Conservation (phyloP, 2,329 filamentous ascomycete genomes). For the Nakataea oryzae region DNA sequence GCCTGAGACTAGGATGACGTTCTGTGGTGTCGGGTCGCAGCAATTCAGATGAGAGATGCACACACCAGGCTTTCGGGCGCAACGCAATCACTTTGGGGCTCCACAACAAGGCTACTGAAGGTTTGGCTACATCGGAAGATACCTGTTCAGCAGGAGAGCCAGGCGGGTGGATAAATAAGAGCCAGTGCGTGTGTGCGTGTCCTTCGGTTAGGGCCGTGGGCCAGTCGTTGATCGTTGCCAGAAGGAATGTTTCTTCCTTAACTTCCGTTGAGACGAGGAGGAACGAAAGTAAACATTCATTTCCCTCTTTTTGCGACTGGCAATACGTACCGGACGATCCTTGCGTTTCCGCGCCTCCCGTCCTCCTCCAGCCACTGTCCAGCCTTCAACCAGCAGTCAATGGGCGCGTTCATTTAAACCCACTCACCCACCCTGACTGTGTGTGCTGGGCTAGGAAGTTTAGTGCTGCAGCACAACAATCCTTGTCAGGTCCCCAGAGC, state of each 20-base stretch:
- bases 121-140: neutral
- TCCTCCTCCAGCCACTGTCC: neutral
- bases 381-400: neutral
- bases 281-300: neutral
- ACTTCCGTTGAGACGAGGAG: neutral
- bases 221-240: neutral
- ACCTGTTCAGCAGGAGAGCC: no score
- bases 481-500: neutral
- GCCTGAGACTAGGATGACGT: neutral
- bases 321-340: no score
- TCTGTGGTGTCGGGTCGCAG: neutral
- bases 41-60: neutral
- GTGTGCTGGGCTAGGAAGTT: no score
- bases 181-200: neutral
- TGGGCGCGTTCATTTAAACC: neutral
- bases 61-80: neutral
- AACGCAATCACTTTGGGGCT: neutral
- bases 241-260: no score
- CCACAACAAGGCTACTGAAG: neutral
- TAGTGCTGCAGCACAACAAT: no score
- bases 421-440: no score
- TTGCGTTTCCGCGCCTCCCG: neutral
- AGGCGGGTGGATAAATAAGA: neutral
- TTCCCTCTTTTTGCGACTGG: neutral
- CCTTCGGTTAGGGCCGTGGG: neutral